A percentile compares a stretch with the other conserved stretches of the same genome.
Evolutionary conservation across 345 rosid genomes (phyloP).

Genomic region (Geranium rotundifolium): DNA sequence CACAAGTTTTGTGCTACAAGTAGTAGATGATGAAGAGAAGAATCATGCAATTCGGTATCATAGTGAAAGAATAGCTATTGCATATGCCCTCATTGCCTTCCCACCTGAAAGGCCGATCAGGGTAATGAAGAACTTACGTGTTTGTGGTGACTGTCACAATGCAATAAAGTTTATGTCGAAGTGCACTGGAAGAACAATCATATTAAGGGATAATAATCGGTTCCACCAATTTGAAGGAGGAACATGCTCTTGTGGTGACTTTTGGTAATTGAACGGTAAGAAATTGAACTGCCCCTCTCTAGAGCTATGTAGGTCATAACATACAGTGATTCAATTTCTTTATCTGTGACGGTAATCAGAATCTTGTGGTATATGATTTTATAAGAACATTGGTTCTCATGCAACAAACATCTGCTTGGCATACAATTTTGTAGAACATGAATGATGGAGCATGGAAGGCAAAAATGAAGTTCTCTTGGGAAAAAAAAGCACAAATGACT

Average conservation of each 20-base stretch:
- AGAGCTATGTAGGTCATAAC: too few species aligned
- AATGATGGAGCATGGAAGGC: too few species aligned
- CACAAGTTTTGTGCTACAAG: slow-evolving; percentile 64
- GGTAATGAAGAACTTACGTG: slow-evolving; percentile 73
- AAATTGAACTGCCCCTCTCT: too few species aligned
- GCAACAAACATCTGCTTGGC: too few species aligned
- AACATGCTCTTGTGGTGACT: slow-evolving; percentile 77
- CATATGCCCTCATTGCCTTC: slow-evolving; percentile 58
- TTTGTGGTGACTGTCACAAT: slow-evolving; percentile 83
- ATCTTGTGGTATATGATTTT: too few species aligned
- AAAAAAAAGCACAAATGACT: too few species aligned
- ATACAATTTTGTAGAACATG: too few species aligned
- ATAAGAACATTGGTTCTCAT: too few species aligned
- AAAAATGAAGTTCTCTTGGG: too few species aligned
- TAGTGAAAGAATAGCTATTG: slow-evolving; percentile 75
- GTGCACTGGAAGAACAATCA: slow-evolving; percentile 67
- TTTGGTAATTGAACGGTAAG: slow-evolving; percentile 43
- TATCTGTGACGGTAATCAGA: too few species aligned
- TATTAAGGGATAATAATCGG: slow-evolving; percentile 71
- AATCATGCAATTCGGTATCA: slow-evolving; percentile 58
- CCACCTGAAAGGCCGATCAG: slow-evolving; percentile 55
- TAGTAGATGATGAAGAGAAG: slow-evolving; percentile 67
- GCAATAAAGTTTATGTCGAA: slow-evolving; percentile 77
- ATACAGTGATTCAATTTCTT: too few species aligned
- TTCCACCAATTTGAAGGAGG: slow-evolving; percentile 82